A percentile compares a stretch with the other conserved stretches of the same genome.
Conservation (phyloP, 352 stramenopile species). For the Phytopythium boreale region DNA sequence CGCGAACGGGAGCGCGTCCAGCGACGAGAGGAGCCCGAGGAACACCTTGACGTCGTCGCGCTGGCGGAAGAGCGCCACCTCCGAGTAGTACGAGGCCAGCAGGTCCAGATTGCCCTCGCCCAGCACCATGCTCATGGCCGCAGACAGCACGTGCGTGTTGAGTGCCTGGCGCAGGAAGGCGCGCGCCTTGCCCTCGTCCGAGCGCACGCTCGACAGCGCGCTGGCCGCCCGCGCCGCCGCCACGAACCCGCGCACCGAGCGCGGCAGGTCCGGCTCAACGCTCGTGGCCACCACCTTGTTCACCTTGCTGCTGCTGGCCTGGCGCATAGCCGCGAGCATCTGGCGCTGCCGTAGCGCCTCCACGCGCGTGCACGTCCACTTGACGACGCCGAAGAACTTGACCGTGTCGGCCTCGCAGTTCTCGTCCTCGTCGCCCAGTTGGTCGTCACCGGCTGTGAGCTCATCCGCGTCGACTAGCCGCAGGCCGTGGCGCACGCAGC, state of each 20-base stretch:
- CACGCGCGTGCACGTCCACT: conserved; percentile 83
- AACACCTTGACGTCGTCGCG: conserved; percentile 80
- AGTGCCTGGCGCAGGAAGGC: conserved; percentile 78
- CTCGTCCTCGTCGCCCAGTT: background rate
- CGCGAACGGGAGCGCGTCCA: conserved; percentile 73
- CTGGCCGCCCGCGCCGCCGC: conserved; percentile 53
- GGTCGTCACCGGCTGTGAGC: background rate
- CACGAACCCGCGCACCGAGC: conserved; percentile 64
- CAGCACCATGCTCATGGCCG: conserved; percentile 67
- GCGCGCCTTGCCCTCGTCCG: conserved; percentile 74
- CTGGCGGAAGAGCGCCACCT: conserved; percentile 75
- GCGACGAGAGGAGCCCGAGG: conserved; percentile 50
- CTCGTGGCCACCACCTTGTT: conserved; percentile 70
- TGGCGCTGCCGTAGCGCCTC: conserved; percentile 70
- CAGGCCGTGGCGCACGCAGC: conserved; percentile 64
- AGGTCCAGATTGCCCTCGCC: conserved; percentile 74
- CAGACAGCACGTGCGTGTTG: conserved; percentile 76
- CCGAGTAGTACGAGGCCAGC: conserved; percentile 77
- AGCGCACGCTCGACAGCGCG: conserved; percentile 59
- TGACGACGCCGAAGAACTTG: conserved; percentile 85
- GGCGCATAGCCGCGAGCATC: conserved; percentile 64
- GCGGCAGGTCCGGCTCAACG: conserved; percentile 65
- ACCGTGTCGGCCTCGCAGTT: conserved; percentile 49
- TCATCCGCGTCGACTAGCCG: conserved; percentile 48
- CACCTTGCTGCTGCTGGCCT: conserved; percentile 33